Evolutionary conservation across 2,329 filamentous ascomycete species (phyloP).

Genomic region (Aspergillus oerlinghausenensis): DNA sequence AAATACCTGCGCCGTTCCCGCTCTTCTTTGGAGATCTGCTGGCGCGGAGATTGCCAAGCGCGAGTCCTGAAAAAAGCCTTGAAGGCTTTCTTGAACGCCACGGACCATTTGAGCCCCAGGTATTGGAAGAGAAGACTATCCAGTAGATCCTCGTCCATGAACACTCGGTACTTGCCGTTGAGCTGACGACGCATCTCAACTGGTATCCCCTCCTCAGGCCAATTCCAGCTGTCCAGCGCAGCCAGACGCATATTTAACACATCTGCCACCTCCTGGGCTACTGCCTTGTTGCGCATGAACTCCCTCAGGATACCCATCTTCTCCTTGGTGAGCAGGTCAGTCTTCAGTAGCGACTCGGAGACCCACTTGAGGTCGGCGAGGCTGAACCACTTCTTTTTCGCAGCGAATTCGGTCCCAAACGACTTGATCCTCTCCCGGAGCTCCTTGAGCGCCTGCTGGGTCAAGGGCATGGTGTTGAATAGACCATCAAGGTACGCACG

Average conservation of each 20-base stretch:
- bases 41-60: conserved; percentile 39
- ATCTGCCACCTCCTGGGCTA: conserved; percentile 52
- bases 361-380: conserved; percentile 39
- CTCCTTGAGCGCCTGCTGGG: conserved; percentile 40
- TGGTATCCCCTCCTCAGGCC: conserved; percentile 43
- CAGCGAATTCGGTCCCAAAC: conserved; percentile 31
- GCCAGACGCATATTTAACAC: conserved; percentile 55
- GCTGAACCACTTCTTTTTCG: conserved; percentile 37
- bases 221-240: conserved; percentile 50
- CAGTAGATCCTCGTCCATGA: conserved; percentile 56
- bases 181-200: conserved; percentile 51
- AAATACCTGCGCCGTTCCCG: conserved; percentile 44
- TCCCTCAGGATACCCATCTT: conserved; percentile 50
- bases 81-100: conserved; percentile 44
- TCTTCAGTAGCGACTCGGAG: conserved; percentile 47
- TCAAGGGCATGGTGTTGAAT: conserved; percentile 43
- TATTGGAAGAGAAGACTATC: conserved; percentile 54
- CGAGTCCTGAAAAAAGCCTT: conserved; percentile 29
- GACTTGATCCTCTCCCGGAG: conserved; percentile 37
- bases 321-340: conserved; percentile 50
- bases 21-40: conserved; percentile 34
- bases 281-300: conserved; percentile 46
- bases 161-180: conserved; percentile 56
- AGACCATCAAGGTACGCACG: conserved; percentile 48
- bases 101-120: conserved; percentile 50